Base-by-base conservation (phyloP, 2,329 filamentous ascomycete species). In the Fusarium dimerum region DNA sequence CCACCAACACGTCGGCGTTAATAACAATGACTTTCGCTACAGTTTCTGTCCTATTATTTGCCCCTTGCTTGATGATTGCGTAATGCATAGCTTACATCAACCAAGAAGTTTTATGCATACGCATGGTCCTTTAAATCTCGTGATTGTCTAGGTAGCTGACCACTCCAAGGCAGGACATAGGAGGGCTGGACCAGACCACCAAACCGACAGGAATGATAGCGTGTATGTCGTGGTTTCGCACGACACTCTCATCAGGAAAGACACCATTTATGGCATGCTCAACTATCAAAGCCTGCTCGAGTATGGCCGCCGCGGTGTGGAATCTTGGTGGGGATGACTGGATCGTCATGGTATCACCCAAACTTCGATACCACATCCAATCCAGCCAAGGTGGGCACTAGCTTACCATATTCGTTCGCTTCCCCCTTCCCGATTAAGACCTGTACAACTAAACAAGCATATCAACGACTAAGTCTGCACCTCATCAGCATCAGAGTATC, bases 361-460 rank as follows among this genome's bases (percentile, higher is more conserved):
- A 46, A n/a, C 20, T 18, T 50, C 40, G 50, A 47, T 29, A 26
- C 43, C 42, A 18, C 46, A 48, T 63, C 53, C 44, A 55, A 63
- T 62, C 41, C 44, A 54, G 54, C 10, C 32, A 48, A 48, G 26
- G 44, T 42, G 11, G 44, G 46, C 48, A 45, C 40, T 40, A 32
- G 49, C 53, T 60, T 67, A 66, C 66, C 66, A 62, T 45, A 68
- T 70, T 63, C 61, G 62, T 70, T 75, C 73, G 73, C 74, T 76
- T 76, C 68, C 55, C 56, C 63, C 68, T 76, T 70, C 72, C 71
- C 43, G 43, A 71, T 73, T 50, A 48, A 65, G 72, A 45, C 42
- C 34, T 60, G 63, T 66, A 48, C 55, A 53, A 63, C 63, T 54
- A 43, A 48, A 47, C 30, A 26, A 40, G n/a, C 41, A 54, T 42